phyloP scores from a whole-genome alignment of 768 basidiomycete genomes.

The Kwoniella mangroviensis region DNA sequence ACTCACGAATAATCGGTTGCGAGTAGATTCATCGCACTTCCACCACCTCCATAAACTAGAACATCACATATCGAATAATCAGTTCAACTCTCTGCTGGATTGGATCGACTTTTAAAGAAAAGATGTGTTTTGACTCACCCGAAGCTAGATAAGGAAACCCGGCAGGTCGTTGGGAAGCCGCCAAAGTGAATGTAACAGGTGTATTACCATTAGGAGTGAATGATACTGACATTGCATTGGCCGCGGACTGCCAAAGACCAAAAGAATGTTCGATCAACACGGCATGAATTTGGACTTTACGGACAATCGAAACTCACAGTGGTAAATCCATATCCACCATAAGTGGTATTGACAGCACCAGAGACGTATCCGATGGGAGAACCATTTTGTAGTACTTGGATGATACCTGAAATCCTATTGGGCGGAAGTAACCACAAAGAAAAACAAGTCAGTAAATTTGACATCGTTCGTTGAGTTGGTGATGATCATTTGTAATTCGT shows the following conservation, averaged over 20 bases:
- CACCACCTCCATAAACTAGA: background rate
- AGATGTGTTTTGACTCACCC: background rate
- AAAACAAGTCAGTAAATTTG: no score
- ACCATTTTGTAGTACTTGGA: background rate
- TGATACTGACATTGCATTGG: background rate
- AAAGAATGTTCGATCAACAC: no score
- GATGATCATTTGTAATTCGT: no score
- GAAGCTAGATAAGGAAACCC: constrained; percentile 5
- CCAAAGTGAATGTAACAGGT: background rate
- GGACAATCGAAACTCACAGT: background rate
- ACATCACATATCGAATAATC: background rate
- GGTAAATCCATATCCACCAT: constrained; percentile 1
- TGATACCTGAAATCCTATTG: background rate
- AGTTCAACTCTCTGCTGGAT: background rate
- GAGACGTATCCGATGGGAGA: background rate
- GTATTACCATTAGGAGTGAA: constrained; percentile 2
- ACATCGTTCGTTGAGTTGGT: no score
- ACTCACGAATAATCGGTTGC: constrained; percentile 3
- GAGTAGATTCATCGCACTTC: background rate
- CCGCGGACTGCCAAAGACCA: background rate
- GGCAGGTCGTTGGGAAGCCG: background rate
- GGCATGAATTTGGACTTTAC: background rate
- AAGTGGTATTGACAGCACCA: constrained; percentile 3
- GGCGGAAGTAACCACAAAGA: background rate
- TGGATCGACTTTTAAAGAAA: background rate